Base-by-base conservation (phyloP, 257 asterid genomes). In the Solanum ossicruentum region DNA sequence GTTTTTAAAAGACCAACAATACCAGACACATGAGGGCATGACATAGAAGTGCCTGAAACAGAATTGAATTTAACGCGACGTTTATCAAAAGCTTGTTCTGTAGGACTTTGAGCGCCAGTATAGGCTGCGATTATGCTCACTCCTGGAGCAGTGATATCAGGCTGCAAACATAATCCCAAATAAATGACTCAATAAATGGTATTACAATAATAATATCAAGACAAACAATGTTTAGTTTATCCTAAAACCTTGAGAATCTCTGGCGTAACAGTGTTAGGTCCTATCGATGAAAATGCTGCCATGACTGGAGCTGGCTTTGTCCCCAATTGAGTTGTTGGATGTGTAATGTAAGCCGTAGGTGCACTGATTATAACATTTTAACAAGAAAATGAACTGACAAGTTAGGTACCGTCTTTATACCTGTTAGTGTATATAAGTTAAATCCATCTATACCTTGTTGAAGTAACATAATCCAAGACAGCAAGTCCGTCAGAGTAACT, bases 111-210 rank as follows among this genome's bases (percentile, higher is more conserved):
- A 10, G 97, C 94, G 85, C 67, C 93, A 0, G 97, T 92, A 58
- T 89, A 96, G 67, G 99, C 98, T 7, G 99, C 98, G 51, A 96
- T 91, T 32, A 96, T 80, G 86, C 94, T 93, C 86, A 96, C 98
- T 82, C 99, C 98, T 3, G 99, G 98, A 28, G 99, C 98, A 32
- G 98, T 93, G 47, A 96, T 91, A 91, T 96, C 99, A 78, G 99
- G 99, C 99, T 96, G 95, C 82, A 49, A 88, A 82, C 71, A 84
- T 12, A 23, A 43, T 15, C 17, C 11, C 65, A 82, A 26, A 66
- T 43, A 49, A 65, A 10, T 0, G 20, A 63, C 77, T 6, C 17
- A 4, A 82, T 12, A 20, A 57, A 55, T 1, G 55, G 10, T 3
- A 23, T 21, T 10, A 20, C 15, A 2, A 10, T 17, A 41, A 82